These are phyloP conservation scores for Epichloe sibirici DNA, from an alignment of 2,329 filamentous ascomycete genomes.

Conservation along the genomic window DNA sequence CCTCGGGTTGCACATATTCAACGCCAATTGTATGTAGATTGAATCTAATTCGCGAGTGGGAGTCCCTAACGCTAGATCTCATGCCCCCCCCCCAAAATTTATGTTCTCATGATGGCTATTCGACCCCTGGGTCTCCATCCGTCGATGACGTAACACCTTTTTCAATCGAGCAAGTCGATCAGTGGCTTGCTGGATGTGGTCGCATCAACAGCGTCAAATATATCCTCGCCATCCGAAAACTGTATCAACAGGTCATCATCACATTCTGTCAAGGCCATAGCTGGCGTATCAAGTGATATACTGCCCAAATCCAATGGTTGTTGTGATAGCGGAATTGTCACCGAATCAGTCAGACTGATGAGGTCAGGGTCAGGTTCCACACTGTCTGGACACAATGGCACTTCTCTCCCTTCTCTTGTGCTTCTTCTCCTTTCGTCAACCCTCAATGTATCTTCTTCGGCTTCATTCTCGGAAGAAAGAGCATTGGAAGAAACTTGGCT, in stretches of 20 bases:
- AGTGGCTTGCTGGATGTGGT: neutral
- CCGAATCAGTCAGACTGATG: neutral
- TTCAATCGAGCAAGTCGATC: neutral
- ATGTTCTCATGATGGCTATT: no score
- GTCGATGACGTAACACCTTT: neutral
- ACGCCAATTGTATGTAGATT: no score
- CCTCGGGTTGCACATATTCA: no score
- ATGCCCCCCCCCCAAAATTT: no score
- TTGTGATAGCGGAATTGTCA: neutral
- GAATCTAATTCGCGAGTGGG: no score
- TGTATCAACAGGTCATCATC: neutral
- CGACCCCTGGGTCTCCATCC: neutral
- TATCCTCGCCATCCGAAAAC: slow-evolving; percentile 2
- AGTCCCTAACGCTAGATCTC: no score
- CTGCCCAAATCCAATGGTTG: neutral
- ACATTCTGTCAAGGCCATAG: neutral
- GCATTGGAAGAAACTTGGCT: neutral
- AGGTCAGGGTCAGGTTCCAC: neutral
- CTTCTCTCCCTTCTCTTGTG: no score
- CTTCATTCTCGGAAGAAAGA: neutral
- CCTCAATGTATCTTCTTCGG: neutral
- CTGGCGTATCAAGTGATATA: neutral
- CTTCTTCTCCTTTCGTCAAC: neutral
- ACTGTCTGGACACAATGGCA: neutral
- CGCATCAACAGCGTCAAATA: neutral